These are phyloP conservation scores for Zoysia pacifica DNA, from an alignment of 176 grass and related monocot species.

Conservation along the genomic window DNA sequence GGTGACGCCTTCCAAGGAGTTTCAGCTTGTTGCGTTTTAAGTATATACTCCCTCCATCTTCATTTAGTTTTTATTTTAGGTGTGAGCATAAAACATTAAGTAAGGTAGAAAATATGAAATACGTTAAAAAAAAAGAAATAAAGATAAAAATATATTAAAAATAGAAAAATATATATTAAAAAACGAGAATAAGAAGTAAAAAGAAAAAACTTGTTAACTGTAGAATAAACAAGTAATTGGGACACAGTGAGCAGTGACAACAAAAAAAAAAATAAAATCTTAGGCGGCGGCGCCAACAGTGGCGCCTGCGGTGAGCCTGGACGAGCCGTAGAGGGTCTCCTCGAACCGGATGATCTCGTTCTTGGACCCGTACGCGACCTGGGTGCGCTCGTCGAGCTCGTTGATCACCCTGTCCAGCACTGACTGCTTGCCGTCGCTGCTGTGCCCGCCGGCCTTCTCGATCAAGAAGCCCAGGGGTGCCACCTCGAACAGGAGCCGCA, in stretches of 20 bases:
- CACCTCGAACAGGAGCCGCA: slow-evolving; percentile 95
- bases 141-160: too few relatives aligned
- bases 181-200: too few relatives aligned
- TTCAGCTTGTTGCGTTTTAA: background rate
- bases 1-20: background rate
- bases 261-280: background rate
- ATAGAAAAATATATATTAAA: too few relatives aligned
- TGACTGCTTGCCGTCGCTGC: slow-evolving; percentile 88
- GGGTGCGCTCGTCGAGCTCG: slow-evolving; percentile 72
- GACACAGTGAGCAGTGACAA: too few relatives aligned
- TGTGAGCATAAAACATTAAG: too few relatives aligned
- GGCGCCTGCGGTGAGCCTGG: slow-evolving; percentile 59
- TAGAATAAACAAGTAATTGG: too few relatives aligned
- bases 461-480: slow-evolving; percentile 83
- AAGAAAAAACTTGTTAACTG: too few relatives aligned
- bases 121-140: too few relatives aligned
- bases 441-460: slow-evolving; percentile 94
- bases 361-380: slow-evolving; percentile 94
- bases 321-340: slow-evolving; percentile 84
- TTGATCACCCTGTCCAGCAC: slow-evolving; percentile 84
- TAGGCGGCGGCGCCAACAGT: slow-evolving; percentile 64
- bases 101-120: too few relatives aligned
- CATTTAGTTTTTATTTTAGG: fast-evolving
- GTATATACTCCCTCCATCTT: too few relatives aligned
- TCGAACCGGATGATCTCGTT: slow-evolving; percentile 99